phyloP scores from a whole-genome alignment of 1,284 basidiomycete species.

The Coriolopsis trogii region DNA sequence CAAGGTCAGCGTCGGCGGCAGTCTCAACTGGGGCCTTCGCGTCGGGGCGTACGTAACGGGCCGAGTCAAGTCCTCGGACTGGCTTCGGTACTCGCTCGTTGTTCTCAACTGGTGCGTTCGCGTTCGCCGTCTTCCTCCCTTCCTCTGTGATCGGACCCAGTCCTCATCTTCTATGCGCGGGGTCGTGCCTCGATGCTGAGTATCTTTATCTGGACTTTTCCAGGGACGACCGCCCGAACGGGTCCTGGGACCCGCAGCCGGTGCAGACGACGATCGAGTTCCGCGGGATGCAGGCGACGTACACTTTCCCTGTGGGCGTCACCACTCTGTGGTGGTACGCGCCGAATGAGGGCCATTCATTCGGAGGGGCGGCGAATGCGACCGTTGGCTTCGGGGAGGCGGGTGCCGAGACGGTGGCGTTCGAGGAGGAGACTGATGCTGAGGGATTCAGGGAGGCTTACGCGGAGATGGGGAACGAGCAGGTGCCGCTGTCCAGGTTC shows the following conservation, averaged over 20 bases:
- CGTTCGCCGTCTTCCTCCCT: not conserved
- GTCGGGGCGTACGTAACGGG: conserved; percentile 68
- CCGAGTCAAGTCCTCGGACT: conserved; percentile 56
- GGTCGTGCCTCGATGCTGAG: not conserved
- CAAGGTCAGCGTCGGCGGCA: conserved; percentile 61
- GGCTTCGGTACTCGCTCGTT: conserved; percentile 67
- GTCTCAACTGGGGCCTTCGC: conserved; percentile 56
- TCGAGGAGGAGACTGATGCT: not conserved
- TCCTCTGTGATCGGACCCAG: not conserved
- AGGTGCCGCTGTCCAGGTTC: too few relatives aligned
- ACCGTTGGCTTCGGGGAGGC: conserved; percentile 4
- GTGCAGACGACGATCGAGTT: conserved; percentile 72
- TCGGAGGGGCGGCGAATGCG: conserved; percentile 12
- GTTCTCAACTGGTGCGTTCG: conserved; percentile 57
- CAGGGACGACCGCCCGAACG: conserved; percentile 54
- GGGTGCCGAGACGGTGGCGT: conserved; percentile 1
- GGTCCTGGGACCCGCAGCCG: conserved; percentile 61
- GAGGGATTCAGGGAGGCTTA: not conserved
- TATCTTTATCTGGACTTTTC: too few relatives aligned
- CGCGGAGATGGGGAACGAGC: not conserved
- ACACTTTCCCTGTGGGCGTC: conserved; percentile 69
- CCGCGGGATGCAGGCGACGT: conserved; percentile 59
- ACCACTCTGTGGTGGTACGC: conserved; percentile 52
- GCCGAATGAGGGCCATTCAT: conserved; percentile 23
- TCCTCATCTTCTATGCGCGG: too few relatives aligned